Evolutionary conservation across 2,329 filamentous ascomycete genomes (phyloP).

Genomic region (Septoria petroselini): DNA sequence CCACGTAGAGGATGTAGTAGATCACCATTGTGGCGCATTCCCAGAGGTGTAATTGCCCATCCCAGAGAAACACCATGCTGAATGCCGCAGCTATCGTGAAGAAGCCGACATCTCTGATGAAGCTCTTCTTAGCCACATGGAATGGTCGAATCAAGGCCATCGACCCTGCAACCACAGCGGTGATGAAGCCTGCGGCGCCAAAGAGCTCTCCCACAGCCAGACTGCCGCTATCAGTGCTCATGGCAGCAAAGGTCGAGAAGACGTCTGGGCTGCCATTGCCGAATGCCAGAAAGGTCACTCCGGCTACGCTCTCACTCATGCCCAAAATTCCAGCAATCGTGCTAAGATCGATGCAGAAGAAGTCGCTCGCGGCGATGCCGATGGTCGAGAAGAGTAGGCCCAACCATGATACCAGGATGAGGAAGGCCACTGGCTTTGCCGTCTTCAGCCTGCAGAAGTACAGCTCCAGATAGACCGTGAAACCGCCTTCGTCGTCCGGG

Average conservation of each 20-base stretch:
- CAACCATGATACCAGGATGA: conserved; percentile 76
- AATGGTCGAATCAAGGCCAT: conserved; percentile 98
- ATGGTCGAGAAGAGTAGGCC: conserved; percentile 92
- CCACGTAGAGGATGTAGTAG: conserved; percentile 87
- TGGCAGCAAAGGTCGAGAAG: conserved; percentile 97
- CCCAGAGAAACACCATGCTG: conserved; percentile 80
- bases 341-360: conserved; percentile 94
- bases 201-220: conserved; percentile 93
- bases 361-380: conserved; percentile 95
- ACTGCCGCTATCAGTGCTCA: conserved; percentile 95
- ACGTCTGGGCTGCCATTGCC: conserved; percentile 98
- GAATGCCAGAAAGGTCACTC: conserved; percentile 93
- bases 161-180: conserved; percentile 89
- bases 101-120: conserved; percentile 86
- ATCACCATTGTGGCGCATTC: conserved; percentile 87
- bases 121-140: conserved; percentile 82
- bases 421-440: conserved; percentile 73
- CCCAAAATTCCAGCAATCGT: conserved; percentile 86
- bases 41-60: conserved; percentile 81
- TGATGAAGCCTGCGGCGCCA: conserved; percentile 93
- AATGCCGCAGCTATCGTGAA: conserved; percentile 85
- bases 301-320: conserved; percentile 92
- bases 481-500: conserved; percentile 80
- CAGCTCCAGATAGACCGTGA: conserved; percentile 81
- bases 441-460: conserved; percentile 80